Evolutionary conservation across 2,329 filamentous ascomycete genomes (phyloP).

Genomic region (Aciculosporium take): DNA sequence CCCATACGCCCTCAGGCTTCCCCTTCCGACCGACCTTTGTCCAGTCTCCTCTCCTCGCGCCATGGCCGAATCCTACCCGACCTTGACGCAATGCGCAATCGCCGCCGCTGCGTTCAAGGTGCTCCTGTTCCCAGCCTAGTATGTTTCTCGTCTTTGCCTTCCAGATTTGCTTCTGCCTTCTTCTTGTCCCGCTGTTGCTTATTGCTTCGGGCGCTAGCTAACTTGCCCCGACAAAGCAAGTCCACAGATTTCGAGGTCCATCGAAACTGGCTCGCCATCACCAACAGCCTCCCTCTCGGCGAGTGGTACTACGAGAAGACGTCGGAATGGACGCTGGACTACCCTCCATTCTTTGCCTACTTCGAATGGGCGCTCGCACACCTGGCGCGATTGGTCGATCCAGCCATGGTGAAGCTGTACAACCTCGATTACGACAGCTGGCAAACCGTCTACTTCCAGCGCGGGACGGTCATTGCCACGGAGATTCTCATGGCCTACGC

Average conservation of each 20-base stretch:
- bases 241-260: slow-evolving; percentile 99
- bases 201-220: background rate
- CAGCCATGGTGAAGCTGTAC: slow-evolving; percentile 65
- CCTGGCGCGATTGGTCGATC: slow-evolving; percentile 60
- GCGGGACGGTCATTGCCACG: slow-evolving; percentile 70
- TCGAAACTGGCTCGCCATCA: slow-evolving; percentile 96
- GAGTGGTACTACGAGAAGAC: slow-evolving; percentile 97
- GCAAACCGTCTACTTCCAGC: slow-evolving; percentile 89
- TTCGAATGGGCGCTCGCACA: slow-evolving; percentile 92
- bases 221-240: slow-evolving; percentile 53
- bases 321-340: slow-evolving; percentile 98
- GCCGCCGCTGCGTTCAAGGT: slow-evolving; percentile 82
- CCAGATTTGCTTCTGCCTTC: background rate
- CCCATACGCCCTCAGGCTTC: too few relatives aligned
- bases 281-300: slow-evolving; percentile 70
- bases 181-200: slow-evolving; percentile 1
- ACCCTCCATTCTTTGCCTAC: slow-evolving; percentile 93
- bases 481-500: slow-evolving; percentile 77
- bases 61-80: slow-evolving; percentile 75
- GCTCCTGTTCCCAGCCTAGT: slow-evolving; percentile 90
- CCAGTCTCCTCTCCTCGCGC: slow-evolving; percentile 7
- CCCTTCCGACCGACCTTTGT: background rate
- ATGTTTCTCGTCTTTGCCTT: slow-evolving; percentile 25
- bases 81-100: slow-evolving; percentile 76
- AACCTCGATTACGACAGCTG: slow-evolving; percentile 80